Percentiles rank a stretch among this genome's conserved stretches.
phyloP scores from a whole-genome alignment of 2,329 filamentous ascomycete genomes.

The Neobulgaria alba region DNA sequence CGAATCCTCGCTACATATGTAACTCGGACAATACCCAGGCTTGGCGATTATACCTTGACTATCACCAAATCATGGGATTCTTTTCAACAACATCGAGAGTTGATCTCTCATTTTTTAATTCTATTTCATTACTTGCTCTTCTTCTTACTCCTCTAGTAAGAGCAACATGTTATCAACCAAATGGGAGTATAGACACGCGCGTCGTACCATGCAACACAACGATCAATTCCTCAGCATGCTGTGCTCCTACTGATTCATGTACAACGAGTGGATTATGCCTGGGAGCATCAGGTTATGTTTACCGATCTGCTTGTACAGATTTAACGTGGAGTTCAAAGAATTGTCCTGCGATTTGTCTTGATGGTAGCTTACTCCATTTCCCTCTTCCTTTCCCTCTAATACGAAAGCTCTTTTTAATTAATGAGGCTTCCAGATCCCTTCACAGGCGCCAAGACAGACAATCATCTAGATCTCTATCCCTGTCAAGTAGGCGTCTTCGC shows the following conservation, averaged over 20 bases:
- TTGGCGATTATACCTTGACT: no score
- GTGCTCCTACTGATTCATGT: constrained; percentile 11
- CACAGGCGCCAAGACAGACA: not conserved
- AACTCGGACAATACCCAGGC: no score
- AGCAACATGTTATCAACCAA: not conserved
- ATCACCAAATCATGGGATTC: no score
- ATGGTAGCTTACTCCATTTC: constrained; percentile 4
- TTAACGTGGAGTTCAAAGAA: constrained; percentile 6
- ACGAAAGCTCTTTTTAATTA: no score
- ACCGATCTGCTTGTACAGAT: constrained; percentile 13
- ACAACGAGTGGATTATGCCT: constrained; percentile 10
- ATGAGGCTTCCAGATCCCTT: not conserved
- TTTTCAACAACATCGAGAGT: no score
- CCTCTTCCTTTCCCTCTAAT: no score
- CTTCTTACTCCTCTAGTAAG: no score
- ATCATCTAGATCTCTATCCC: not conserved
- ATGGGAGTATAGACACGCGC: not conserved
- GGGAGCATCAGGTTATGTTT: constrained; percentile 7
- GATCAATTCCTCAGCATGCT: constrained; percentile 9
- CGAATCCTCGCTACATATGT: no score
- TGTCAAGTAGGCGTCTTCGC: not conserved
- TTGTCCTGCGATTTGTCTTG: constrained; percentile 5
- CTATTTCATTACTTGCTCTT: no score
- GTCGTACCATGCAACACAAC: constrained; percentile 11
- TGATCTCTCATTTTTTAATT: no score